Conservation (phyloP, 1,139 yeast species). For the Kodamaea anthophila region DNA sequence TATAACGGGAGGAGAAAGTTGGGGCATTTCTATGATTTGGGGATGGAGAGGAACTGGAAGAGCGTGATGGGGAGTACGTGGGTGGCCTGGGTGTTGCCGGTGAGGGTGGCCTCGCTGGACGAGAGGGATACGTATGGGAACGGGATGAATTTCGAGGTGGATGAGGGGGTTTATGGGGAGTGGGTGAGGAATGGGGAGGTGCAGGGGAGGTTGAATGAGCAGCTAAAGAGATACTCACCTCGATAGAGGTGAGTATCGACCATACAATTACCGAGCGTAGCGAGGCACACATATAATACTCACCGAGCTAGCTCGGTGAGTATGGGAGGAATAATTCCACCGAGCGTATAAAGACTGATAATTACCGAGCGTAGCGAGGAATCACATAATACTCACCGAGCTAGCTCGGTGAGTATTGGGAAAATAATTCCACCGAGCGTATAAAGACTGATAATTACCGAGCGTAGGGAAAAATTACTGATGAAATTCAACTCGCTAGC, state of each 20-base stretch:
- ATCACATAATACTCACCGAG: no score
- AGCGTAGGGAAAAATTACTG: no score
- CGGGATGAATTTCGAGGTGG: slow-evolving; percentile 49
- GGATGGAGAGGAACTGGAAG: slow-evolving; percentile 53
- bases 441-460: no score
- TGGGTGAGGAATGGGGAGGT: slow-evolving; percentile 38
- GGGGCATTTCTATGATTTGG: slow-evolving; percentile 75
- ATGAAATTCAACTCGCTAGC: no score
- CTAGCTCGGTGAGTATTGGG: no score
- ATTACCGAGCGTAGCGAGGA: no score
- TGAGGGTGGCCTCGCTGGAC: slow-evolving; percentile 23
- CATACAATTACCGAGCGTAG: neutral
- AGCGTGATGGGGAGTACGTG: slow-evolving; percentile 66
- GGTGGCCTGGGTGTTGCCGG: slow-evolving; percentile 70
- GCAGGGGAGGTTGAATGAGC: slow-evolving; percentile 44
- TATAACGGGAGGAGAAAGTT: slow-evolving; percentile 20
- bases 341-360: no score
- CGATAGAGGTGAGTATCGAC: no score
- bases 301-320: no score
- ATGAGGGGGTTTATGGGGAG: slow-evolving; percentile 36
- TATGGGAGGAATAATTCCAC: no score
- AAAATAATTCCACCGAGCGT: no score
- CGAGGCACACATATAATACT: no score
- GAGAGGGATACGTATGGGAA: slow-evolving; percentile 27
- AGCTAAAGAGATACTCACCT: slow-evolving; percentile 25